Base-by-base conservation (phyloP, 208 protist genomes). In the Angomonas ambiguus region DNA sequence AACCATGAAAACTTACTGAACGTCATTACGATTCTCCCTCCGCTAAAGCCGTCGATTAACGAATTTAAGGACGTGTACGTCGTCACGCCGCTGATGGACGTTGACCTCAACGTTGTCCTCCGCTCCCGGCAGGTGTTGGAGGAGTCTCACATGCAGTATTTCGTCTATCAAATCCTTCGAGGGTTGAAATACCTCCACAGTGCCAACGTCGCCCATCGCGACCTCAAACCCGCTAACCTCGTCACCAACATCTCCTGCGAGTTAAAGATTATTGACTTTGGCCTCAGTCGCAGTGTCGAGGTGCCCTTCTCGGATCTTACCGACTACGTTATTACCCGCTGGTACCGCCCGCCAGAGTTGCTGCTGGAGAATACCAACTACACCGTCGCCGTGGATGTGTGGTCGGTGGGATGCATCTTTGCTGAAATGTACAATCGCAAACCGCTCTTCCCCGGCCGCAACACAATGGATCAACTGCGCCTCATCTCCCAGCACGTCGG, bases 61-160 rank as follows among this genome's bases (percentile, higher is more conserved):
- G 82, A 97, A 31, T 97, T 96, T 67, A 97, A 97, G 62, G 88
- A 94, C 65, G 86, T 99, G 18, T 98, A 97, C 55, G 84, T 99
- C 28, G 97, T 99, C 30, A 98, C 98, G 33, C 97, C 98, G 62
- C 97, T 96, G 64, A 88, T 98, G 65, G 96, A 98, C 51, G 88
- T 98, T 28, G 98, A 99, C 67, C 77, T 99, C 72, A 99, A 99
- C 71, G 88, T 91, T 10, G 84, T 94, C 34, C 72, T 94, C 22
- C 88, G 85, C 62, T 91, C 85, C 4, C 95, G 97, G 24, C 98
- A 99, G 71, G 83, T 90, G 57, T 69, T 91, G 16, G 80, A 95
- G 62, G 81, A 90, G 32, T 82, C 82, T 1, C 83, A 91, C 73
- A 90, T 92, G 82, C 82, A 88, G 51, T 94, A 91, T 69, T 92